phyloP scores from a whole-genome alignment of 768 basidiomycete genomes.

The Rhizopogon roseolus region DNA sequence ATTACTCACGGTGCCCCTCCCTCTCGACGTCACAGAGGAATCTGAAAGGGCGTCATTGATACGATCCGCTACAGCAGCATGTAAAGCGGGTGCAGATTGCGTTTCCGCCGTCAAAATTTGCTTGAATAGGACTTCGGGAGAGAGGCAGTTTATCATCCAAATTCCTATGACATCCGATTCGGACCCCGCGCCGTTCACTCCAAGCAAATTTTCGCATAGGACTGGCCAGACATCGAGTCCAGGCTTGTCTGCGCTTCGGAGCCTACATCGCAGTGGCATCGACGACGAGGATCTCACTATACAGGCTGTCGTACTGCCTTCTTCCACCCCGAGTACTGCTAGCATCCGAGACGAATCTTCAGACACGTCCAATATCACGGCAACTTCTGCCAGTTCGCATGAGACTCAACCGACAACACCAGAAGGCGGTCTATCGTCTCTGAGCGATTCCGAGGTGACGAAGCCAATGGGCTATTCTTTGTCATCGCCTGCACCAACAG shows the following conservation, averaged over 20 bases:
- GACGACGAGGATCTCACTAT: slow-evolving; percentile 65
- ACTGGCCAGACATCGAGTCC: slow-evolving; percentile 22
- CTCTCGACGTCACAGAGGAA: slow-evolving; percentile 60
- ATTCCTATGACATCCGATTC: slow-evolving; percentile 48
- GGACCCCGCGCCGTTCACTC: slow-evolving; percentile 38
- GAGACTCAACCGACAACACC: slow-evolving; percentile 48
- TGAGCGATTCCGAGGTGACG: slow-evolving; percentile 20
- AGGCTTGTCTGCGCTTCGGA: slow-evolving; percentile 34
- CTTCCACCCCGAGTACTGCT: slow-evolving; percentile 12
- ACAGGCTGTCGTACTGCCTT: slow-evolving; percentile 36
- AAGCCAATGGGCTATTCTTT: slow-evolving; percentile 40
- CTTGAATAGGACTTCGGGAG: slow-evolving; percentile 57
- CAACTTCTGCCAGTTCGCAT: slow-evolving; percentile 40
- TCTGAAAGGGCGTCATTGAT: slow-evolving; percentile 75
- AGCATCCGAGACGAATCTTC: slow-evolving; percentile 41
- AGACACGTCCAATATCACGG: slow-evolving; percentile 40
- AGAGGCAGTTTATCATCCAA: slow-evolving; percentile 62
- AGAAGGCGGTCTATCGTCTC: slow-evolving; percentile 32
- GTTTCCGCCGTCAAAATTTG: slow-evolving; percentile 83
- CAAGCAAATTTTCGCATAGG: slow-evolving; percentile 42
- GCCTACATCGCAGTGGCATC: slow-evolving; percentile 29
- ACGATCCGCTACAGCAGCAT: slow-evolving; percentile 80
- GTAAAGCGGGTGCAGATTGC: slow-evolving; percentile 87
- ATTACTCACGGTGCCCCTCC: slow-evolving; percentile 54
- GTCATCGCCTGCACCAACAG: slow-evolving; percentile 46